Evolutionary conservation across 495 filamentous ascomycete genomes (phyloP), one percentile per base, ranked within the genome.

Genomic region (Glutinoglossum americanum): DNA sequence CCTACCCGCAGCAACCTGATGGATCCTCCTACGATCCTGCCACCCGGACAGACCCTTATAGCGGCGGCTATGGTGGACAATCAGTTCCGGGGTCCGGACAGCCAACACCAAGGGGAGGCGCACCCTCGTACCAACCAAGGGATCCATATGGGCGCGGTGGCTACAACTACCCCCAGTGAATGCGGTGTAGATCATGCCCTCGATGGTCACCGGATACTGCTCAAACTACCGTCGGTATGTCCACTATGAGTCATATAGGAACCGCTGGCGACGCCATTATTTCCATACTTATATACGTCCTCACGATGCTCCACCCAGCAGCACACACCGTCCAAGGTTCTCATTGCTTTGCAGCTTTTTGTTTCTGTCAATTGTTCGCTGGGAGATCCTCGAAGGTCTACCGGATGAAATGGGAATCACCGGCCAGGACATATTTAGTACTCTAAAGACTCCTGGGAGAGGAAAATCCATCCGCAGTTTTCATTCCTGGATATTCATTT

Each of bases 121-220:
- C 3, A 53, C 49, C 49, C 15, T 4, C 23, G 6, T 53, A 15
- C 11, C 49, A 53, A 32, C 49, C 49, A 53, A 53, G 49, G 28
- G 49, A 53, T 53, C 49, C 49, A 53, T 53, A 21, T 19, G 49
- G 49, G 49, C 49, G 49, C 30, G 49, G 49, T 53, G 49, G 49
- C 17, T 53, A 53, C 49, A 53, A 53, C 23, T 53, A 28, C 49
- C 49, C 49, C 21, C 28, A 53, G 49, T 53, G 49, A 53, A 11
- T 30, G 26, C 28, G 28, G 23, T 32, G 19, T 53, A 13, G 49
- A 17, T 1, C 11, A 28, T 30, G 5, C 23, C 28, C 49, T 53
- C 49, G 2, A 53, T 32, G 19, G 19, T 10, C 28, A 32, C 15
- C 49, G 5, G 49, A 32, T 27, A 8, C 15, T 53, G 11, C 19